A percentile compares a stretch with the other conserved stretches of the same genome.
Conservation (phyloP, 257 asterid genomes). For the Solanum pimpinellifolium region DNA sequence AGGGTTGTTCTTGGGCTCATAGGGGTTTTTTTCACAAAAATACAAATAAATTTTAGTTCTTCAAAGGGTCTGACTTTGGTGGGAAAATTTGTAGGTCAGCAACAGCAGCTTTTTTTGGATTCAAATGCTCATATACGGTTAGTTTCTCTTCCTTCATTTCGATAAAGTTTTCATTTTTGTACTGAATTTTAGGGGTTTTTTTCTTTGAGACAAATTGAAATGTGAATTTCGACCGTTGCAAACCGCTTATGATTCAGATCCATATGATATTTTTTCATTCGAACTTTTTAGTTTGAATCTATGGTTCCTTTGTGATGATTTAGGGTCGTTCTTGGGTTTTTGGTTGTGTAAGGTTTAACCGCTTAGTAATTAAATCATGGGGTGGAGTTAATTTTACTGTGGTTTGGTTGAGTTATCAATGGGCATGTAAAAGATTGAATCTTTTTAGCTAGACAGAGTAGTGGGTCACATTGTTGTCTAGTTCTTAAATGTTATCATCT, state of each 20-base stretch:
- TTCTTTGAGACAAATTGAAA: neutral
- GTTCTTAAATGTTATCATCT: neutral
- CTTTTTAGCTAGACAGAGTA: neutral
- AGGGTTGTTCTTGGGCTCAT: conserved; percentile 15
- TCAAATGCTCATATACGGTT: conserved; percentile 15
- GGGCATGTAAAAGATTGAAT: neutral
- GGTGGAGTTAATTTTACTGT: neutral
- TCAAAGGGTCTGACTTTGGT: conserved; percentile 17
- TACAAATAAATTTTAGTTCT: conserved; percentile 2
- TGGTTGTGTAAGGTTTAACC: neutral
- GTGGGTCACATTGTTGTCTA: neutral
- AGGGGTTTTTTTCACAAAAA: conserved; percentile 26
- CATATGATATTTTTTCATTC: neutral
- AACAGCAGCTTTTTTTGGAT: conserved; percentile 6
- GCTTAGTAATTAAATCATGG: neutral
- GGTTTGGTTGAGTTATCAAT: neutral
- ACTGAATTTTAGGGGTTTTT: conserved; percentile 29
- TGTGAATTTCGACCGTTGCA: conserved; percentile 10
- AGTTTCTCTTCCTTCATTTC: conserved; percentile 1
- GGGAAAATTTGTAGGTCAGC: conserved; percentile 20
- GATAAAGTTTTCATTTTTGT: neutral
- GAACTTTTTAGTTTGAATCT: neutral
- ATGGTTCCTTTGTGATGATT: conserved; percentile 2
- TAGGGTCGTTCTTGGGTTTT: neutral
- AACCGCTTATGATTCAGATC: conserved; percentile 30